phyloP scores from a whole-genome alignment of 345 rosid genomes.

The Ceriops tagal region DNA sequence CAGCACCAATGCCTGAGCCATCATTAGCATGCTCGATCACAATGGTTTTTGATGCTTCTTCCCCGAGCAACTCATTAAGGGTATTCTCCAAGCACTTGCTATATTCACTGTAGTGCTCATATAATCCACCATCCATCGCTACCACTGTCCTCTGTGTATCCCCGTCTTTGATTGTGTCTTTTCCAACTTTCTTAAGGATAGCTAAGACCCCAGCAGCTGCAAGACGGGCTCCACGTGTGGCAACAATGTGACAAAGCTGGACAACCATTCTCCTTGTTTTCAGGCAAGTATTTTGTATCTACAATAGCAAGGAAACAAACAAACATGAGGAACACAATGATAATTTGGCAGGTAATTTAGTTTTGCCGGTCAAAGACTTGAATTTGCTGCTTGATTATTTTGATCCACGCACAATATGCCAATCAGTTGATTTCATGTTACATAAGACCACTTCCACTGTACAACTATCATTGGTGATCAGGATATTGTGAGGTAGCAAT shows the following conservation, averaged over 20 bases:
- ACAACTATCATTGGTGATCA: neutral
- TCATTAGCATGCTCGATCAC: slow-evolving; percentile 53
- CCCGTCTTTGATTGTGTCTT: slow-evolving; percentile 49
- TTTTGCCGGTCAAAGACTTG: neutral
- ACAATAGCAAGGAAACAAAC: slow-evolving; percentile 11
- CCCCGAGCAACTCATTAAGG: slow-evolving; percentile 59
- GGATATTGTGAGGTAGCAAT: neutral
- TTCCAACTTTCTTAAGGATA: slow-evolving; percentile 73
- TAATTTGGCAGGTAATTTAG: neutral
- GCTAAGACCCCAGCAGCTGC: slow-evolving; percentile 77
- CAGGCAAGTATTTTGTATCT: slow-evolving; percentile 53
- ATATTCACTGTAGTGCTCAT: slow-evolving; percentile 61
- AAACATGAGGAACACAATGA: neutral
- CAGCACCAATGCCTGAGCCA: slow-evolving; percentile 83
- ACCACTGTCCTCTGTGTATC: slow-evolving; percentile 55
- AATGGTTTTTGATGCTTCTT: slow-evolving; percentile 46
- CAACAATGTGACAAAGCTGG: slow-evolving; percentile 65
- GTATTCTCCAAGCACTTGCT: slow-evolving; percentile 58
- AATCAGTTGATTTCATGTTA: too few species aligned
- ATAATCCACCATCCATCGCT: slow-evolving; percentile 81
- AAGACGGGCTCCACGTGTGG: slow-evolving; percentile 67
- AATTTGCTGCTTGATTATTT: neutral
- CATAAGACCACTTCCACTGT: neutral
- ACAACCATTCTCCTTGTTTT: slow-evolving; percentile 57
- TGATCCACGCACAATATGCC: too few species aligned